A percentile compares a stretch with the other conserved stretches of the same genome.
Conservation (phyloP, 2,329 filamentous ascomycete species). For the Clarireedia monteithiana region DNA sequence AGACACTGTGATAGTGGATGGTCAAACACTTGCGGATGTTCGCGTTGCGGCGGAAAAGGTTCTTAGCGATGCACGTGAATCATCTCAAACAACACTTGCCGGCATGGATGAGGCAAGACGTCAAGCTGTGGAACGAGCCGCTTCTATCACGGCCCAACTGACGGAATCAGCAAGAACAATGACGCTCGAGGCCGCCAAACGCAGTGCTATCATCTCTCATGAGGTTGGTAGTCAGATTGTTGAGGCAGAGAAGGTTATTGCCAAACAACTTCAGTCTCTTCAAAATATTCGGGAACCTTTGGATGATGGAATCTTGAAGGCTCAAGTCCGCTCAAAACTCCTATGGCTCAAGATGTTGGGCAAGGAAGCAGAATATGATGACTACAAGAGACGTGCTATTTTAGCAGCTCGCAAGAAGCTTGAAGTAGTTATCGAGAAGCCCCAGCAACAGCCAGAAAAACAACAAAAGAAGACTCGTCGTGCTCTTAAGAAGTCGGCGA, state of each 20-base stretch:
- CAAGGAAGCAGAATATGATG: constrained; percentile 37
- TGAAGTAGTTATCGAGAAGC: neutral
- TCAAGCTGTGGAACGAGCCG: constrained; percentile 18
- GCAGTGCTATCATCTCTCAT: constrained; percentile 23
- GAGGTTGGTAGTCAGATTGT: constrained; percentile 20
- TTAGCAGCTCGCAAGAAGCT: constrained; percentile 13
- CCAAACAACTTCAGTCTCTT: constrained; percentile 28
- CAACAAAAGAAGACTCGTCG: neutral
- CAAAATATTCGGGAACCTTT: constrained; percentile 35
- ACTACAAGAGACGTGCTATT: constrained; percentile 42
- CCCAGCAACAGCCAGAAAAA: neutral
- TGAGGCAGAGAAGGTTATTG: constrained; percentile 31
- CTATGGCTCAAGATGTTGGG: constrained; percentile 49
- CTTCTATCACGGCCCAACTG: constrained; percentile 13
- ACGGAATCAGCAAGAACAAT: constrained; percentile 20
- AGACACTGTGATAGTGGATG: constrained; percentile 13
- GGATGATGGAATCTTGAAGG: constrained; percentile 40
- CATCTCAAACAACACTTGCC: constrained; percentile 16
- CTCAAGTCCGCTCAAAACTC: constrained; percentile 49
- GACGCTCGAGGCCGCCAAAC: constrained; percentile 24
- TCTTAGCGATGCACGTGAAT: constrained; percentile 17
- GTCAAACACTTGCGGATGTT: constrained; percentile 15
- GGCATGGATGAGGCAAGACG: constrained; percentile 19
- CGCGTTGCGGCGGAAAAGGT: constrained; percentile 14
- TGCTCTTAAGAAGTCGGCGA: neutral